A percentile compares a stretch with the other conserved stretches of the same genome.
Conservation (phyloP, 495 filamentous ascomycete species). For the Neurospora discreta region DNA sequence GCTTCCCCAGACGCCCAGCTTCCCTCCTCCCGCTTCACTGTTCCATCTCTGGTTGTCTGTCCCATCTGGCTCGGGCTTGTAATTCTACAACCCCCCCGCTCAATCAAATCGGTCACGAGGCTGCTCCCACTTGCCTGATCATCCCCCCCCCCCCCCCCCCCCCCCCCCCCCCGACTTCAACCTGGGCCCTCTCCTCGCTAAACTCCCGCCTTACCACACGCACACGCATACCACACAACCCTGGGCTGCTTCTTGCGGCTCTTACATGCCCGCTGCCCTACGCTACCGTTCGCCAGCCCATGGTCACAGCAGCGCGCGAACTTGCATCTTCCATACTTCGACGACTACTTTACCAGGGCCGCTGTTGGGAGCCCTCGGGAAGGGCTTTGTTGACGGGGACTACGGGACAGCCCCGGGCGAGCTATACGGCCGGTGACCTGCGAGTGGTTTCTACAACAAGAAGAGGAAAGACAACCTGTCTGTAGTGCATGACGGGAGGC, state of each 20-base stretch:
- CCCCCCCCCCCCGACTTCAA: too few species aligned
- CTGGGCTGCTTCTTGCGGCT: conserved; percentile 19
- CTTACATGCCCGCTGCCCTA: conserved; percentile 18
- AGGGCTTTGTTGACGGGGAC: conserved; percentile 2
- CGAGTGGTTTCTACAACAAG: neutral
- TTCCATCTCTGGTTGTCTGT: conserved; percentile 1
- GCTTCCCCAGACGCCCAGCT: conserved; percentile 1
- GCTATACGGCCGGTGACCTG: neutral
- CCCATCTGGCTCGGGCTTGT: conserved; percentile 3
- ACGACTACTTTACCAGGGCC: neutral
- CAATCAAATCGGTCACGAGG: conserved; percentile 23
- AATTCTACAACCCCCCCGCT: conserved; percentile 20
- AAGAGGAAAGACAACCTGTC: neutral
- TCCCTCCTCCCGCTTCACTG: conserved; percentile 7
- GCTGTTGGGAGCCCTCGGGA: conserved; percentile 4
- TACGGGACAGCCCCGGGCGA: neutral
- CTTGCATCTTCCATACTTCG: neutral
- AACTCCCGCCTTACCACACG: conserved; percentile 5
- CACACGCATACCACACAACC: neutral
- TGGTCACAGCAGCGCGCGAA: conserved; percentile 11
- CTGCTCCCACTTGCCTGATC: conserved; percentile 16
- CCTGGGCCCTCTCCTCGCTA: conserved; percentile 4
- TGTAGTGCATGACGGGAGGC: neutral
- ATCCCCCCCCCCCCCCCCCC: too few species aligned
- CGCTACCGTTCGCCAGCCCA: conserved; percentile 10